Base-by-base conservation (phyloP, 768 basidiomycete species). In the Suillus hirtellus region DNA sequence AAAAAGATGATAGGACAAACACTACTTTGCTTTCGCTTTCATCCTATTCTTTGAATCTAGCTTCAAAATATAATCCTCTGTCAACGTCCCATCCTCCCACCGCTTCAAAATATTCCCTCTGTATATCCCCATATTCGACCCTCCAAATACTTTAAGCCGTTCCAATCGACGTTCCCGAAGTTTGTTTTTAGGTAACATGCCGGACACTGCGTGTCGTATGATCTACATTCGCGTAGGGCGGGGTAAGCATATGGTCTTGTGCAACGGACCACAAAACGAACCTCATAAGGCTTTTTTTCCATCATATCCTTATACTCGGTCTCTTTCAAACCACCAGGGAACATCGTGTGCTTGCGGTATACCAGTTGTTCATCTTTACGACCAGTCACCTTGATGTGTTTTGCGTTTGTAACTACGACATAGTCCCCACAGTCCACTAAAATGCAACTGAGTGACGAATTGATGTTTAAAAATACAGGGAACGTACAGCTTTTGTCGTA, bases 161-260 rank as follows among this genome's bases (percentile, higher is more conserved):
- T 92, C 93, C 56, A 99, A 77, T 42, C 97, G 85, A 53, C 92
- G 83, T 54, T 96, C 92, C 31, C 97, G 87, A 65, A 97, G 86
- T 66, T 91, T 96, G 81, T 99, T 99, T 79, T 99, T 99, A 40
- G 96, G 97, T 61, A 99, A 82, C 97, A 99, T 99, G 69, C 96
- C 94, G 12, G 96, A 92, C 4, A 99, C 97, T 4, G 97, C 97
- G 67, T 93, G 87, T 14, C 94, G 88, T 63, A 99, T 94, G 68
- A 99, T 93, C 97, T 99, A 72, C 17, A 62, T 5, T 58, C 17
- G 6, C 15, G 21, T 38, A 59, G 44, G 42, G 49, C 19, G 59
- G 34, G 47, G 34, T 60, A 50, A 61, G 59, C 19, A 53, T 34
- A 54, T 5, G 15, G 21, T 4, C 14, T 19, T 40, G 31, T 59